Conservation (phyloP, 768 basidiomycete genomes). For the Tricholoma hemisulphureum region DNA sequence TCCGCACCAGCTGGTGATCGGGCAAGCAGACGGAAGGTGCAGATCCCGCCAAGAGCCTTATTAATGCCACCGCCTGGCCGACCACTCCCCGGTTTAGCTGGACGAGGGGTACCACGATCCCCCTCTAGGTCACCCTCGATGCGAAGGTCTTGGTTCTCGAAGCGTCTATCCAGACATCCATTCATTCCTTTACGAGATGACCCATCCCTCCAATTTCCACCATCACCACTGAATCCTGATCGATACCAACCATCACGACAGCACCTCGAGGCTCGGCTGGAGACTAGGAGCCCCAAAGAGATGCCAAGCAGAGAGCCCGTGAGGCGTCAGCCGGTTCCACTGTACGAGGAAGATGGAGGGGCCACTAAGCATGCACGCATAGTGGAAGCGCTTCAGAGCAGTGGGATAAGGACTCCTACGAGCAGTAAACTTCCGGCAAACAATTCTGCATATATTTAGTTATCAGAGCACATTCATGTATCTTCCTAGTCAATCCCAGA, state of each 20-base stretch:
- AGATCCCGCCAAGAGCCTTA: conserved; percentile 22
- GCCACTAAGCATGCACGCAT: conserved; percentile 16
- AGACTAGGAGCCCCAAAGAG: conserved; percentile 12
- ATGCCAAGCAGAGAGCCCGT: conserved; percentile 3
- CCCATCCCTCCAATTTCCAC: conserved; percentile 20
- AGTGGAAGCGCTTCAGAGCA: conserved; percentile 17
- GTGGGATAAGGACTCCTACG: conserved; percentile 13
- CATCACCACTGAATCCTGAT: conserved; percentile 16
- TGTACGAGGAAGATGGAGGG: conserved; percentile 9
- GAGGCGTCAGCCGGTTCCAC: conserved; percentile 9
- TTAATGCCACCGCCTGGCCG: conserved; percentile 22
- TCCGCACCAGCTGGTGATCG: conserved; percentile 7
- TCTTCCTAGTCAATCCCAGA: conserved; percentile 5
- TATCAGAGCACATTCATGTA: conserved; percentile 7
- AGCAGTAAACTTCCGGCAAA: conserved; percentile 6
- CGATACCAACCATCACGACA: conserved; percentile 21
- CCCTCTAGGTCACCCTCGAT: conserved; percentile 36
- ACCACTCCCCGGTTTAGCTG: conserved; percentile 21
- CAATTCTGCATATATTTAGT: conserved; percentile 17
- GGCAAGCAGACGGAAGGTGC: conserved; percentile 11
- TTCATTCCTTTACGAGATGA: conserved; percentile 39
- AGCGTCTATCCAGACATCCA: conserved; percentile 34
- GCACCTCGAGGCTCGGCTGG: conserved; percentile 20
- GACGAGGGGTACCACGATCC: conserved; percentile 17
- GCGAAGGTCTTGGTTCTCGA: conserved; percentile 29